Base-by-base conservation (phyloP, 2,329 filamentous ascomycete genomes). In the Zymoseptoria ardabiliae region DNA sequence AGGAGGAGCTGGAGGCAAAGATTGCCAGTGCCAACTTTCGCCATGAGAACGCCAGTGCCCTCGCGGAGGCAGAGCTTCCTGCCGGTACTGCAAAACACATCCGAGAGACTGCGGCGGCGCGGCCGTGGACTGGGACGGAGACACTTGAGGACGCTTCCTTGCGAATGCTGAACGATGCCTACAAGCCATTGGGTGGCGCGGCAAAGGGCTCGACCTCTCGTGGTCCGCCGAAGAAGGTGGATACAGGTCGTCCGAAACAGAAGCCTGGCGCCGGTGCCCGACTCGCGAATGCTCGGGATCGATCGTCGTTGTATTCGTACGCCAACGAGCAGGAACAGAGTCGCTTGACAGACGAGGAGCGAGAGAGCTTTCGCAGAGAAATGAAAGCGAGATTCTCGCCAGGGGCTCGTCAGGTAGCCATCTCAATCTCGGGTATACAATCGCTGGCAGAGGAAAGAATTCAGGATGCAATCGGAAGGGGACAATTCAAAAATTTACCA, bases 361-460 rank as follows among this genome's bases (percentile, higher is more conserved):
- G 84, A 41, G 88, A 90, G 65, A 84, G 85, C 13, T 79, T 90
- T 67, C 82, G 85, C 54, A 81, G 82, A 63, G 86, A 94, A 70
- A 82, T 97, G 60, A 86, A 87, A 45, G 91, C 96, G 59, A 82
- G 92, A 0, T 96, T 97, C 67, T 78, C 83, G 17, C 86, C 92
- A 0, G 84, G 81, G 1, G 88, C 86, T 2, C 82, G 91, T 53
- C 79, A 85, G 0, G 83, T 95, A 74, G 90, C 92, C 1, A 88
- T 86, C 58, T 86, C 89, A 0, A 77, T 97, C 1, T 83, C 88
- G 35, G 94, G 92, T 0, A 78, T 99, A 13, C 83, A 88, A 3
- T 89, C 89, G 0, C 75, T 97, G 55, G 94, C 94, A 1, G 97
- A 97, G 71, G 87, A 97, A 75, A 79, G 88, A 21, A 97, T 99